Evolutionary conservation across 441 rosid species (phyloP), one percentile per base, ranked within the genome.

Genomic region (Jatropha podagrica): DNA sequence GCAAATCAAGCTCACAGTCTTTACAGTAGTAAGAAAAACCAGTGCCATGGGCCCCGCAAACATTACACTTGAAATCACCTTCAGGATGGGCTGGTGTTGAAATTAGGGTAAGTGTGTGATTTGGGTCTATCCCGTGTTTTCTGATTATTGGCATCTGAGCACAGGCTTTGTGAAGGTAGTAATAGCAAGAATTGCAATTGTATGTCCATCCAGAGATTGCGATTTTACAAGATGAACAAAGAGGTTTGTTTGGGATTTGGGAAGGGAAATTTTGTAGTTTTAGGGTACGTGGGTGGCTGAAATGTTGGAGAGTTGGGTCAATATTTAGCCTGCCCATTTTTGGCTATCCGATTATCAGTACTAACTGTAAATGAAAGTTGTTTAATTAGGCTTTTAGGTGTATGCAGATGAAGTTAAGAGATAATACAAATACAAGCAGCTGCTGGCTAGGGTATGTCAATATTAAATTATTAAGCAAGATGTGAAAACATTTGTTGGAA

Each of bases 221-320:
- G 4, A 71, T 23, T 41, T 71, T 71, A 51, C 74, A 71, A 41
- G 65, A 65, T 41, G 74, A 65, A 71, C 74, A 71, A 12, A 46
- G 3, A 26, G 20, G 7, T n/a, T 12, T 5, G 27, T 38, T 7
- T 40, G 66, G 42, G 65, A 26, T 18, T 49, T 60, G 66, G 56
- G 65, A 26, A 38, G 32, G 44, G 54, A 71, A 71, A 59, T 56
- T 71, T 6, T 41, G 42, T 2, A 46, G 74, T 56, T 58, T 59
- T 23, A 71, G 23, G n/a, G 38, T 13, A 42, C 58, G 74, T 37
- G 49, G 52, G 26, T 71, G 74, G 54, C 74, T 71, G 65, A 71
- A 71, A 59, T 71, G 74, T 12, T 38, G 18, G 12, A 71, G 62
- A 20, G 26, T n/a, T 23, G 54, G 65, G n/a, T 58, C 66, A 42